A percentile compares a stretch with the other conserved stretches of the same genome.
phyloP scores from a whole-genome alignment of 2,329 filamentous ascomycete species.

The Penicillium sp. region DNA sequence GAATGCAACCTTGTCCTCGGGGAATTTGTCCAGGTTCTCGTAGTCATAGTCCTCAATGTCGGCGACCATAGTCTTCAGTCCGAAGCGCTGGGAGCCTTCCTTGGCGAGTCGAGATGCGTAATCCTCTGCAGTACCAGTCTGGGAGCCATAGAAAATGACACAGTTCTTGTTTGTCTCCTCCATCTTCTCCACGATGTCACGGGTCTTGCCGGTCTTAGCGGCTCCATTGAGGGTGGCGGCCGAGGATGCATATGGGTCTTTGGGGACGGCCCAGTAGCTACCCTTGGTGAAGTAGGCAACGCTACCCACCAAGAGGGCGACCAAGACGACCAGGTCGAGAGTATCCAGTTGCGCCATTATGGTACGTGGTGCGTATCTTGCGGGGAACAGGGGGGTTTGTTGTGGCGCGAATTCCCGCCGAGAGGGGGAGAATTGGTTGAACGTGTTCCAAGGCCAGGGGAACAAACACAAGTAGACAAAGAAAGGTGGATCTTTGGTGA shows the following conservation, averaged over 20 bases:
- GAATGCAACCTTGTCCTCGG: conserved; percentile 86
- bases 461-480: background rate
- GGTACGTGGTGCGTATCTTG: background rate
- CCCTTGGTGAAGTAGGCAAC: conserved; percentile 97
- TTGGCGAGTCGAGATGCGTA: conserved; percentile 95
- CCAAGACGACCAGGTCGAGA: conserved; percentile 88
- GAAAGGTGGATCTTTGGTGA: background rate
- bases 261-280: conserved; percentile 75
- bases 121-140: conserved; percentile 97
- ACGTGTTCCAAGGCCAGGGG: background rate
- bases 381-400: conserved; percentile 3
- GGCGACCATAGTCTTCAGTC: conserved; percentile 95
- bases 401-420: conserved; percentile 3
- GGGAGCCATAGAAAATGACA: conserved; percentile 96
- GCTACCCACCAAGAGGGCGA: conserved; percentile 78
- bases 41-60: conserved; percentile 98
- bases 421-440: background rate
- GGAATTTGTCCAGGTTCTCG: conserved; percentile 85
- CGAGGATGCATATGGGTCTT: conserved; percentile 81
- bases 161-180: conserved; percentile 95
- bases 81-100: conserved; percentile 94
- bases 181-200: conserved; percentile 94
- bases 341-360: conserved; percentile 93
- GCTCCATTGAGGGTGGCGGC: conserved; percentile 60
- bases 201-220: conserved; percentile 75